Conservation (phyloP, 1,139 yeast genomes). For the Hanseniaspora gamundiae region DNA sequence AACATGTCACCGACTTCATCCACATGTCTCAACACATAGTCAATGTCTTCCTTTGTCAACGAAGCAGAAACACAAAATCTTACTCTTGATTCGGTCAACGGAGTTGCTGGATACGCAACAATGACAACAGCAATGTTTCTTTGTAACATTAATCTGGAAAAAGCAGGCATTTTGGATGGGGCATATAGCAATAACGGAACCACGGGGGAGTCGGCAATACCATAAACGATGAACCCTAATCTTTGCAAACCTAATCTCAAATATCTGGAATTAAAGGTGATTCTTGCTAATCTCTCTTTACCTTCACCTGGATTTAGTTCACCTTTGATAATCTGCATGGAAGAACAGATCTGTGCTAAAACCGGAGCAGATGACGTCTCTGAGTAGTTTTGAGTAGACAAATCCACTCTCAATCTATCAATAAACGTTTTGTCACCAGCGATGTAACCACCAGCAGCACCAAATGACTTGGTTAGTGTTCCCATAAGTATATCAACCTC, state of each 20-base stretch:
- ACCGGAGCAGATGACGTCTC: conserved; percentile 90
- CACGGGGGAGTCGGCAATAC: conserved; percentile 95
- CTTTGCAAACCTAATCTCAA: conserved; percentile 81
- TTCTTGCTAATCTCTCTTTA: conserved; percentile 74
- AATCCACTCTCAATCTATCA: conserved; percentile 60
- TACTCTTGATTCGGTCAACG: conserved; percentile 78
- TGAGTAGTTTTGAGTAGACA: conserved; percentile 64
- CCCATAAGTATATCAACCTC: conserved; percentile 90
- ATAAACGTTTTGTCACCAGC: conserved; percentile 62
- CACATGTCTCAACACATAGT: conserved; percentile 57
- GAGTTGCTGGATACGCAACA: conserved; percentile 97
- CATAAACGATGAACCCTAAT: conserved; percentile 86
- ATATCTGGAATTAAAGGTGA: conserved; percentile 92
- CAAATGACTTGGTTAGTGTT: conserved; percentile 91
- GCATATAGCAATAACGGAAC: conserved; percentile 77
- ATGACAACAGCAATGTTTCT: conserved; percentile 86
- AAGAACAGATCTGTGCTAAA: conserved; percentile 72
- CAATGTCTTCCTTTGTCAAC: conserved; percentile 87
- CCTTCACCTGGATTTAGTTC: conserved; percentile 89
- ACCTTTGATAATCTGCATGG: conserved; percentile 70
- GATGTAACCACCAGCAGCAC: conserved; percentile 96
- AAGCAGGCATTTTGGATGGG: conserved; percentile 91
- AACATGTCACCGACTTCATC: conserved; percentile 71
- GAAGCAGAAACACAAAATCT: conserved; percentile 90
- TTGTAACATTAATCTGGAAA: conserved; percentile 69